These are phyloP conservation scores for Podospora sp. DNA, from an alignment of 495 filamentous ascomycete species.

Conservation along the genomic window DNA sequence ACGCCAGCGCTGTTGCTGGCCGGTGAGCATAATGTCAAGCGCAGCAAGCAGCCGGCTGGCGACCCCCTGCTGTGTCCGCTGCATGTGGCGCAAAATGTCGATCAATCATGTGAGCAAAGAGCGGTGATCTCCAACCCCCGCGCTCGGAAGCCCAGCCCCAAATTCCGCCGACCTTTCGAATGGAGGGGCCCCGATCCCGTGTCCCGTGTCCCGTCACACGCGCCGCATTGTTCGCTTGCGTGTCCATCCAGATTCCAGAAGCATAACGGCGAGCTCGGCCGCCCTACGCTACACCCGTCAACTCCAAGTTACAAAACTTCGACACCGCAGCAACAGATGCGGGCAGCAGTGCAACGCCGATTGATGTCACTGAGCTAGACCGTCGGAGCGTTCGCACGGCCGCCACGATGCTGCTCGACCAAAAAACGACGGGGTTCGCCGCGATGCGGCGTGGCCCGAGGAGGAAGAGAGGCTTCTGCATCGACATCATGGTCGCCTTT, in stretches of 20 bases:
- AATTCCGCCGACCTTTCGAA: neutral
- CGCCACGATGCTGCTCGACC: neutral
- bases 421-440: too few relatives aligned
- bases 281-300: neutral
- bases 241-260: neutral
- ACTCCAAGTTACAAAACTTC: neutral
- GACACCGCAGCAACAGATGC: neutral
- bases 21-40: neutral
- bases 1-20: neutral
- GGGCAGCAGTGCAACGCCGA: neutral
- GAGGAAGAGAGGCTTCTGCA: slow-evolving; percentile 14
- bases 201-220: neutral
- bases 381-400: neutral
- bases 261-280: neutral
- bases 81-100: slow-evolving; percentile 1
- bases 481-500: slow-evolving; percentile 23
- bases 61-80: neutral
- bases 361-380: neutral
- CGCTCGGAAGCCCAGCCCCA: neutral
- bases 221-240: neutral
- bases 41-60: neutral
- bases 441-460: neutral
- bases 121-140: slow-evolving; percentile 8
- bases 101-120: slow-evolving; percentile 7
- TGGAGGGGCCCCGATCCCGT: neutral